These are phyloP conservation scores for Fusarium tupiense DNA, from an alignment of 2,329 filamentous ascomycete genomes.

Conservation along the genomic window DNA sequence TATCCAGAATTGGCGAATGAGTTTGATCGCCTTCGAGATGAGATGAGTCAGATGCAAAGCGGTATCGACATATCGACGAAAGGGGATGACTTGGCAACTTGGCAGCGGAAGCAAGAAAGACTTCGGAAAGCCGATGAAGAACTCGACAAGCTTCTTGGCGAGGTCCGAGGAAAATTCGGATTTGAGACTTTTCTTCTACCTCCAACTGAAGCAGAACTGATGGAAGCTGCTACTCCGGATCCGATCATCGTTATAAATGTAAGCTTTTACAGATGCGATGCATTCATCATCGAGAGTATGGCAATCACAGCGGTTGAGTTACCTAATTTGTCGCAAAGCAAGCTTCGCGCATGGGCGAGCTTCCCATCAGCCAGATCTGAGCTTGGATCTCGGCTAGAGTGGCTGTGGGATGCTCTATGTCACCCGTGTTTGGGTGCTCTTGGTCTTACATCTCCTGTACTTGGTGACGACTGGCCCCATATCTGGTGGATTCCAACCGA, in stretches of 20 bases:
- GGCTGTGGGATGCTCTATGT: neutral
- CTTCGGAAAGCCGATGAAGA: neutral
- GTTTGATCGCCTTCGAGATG: neutral
- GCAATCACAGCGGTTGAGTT: neutral
- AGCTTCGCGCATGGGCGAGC: neutral
- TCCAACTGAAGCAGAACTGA: neutral
- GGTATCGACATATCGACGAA: fast-evolving
- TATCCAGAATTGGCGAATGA: neutral
- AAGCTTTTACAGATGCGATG: neutral
- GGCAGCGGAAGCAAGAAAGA: neutral
- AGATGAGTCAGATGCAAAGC: neutral
- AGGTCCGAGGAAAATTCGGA: neutral
- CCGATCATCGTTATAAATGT: neutral
- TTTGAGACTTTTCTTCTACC: neutral
- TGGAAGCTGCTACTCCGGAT: neutral
- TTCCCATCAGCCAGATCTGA: neutral
- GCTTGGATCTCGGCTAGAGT: neutral
- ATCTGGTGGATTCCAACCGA: neutral
- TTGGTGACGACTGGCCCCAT: neutral
- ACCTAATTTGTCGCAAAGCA: neutral
- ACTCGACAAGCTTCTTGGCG: fast-evolving
- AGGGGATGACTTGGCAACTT: fast-evolving
- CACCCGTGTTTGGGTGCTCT: fast-evolving
- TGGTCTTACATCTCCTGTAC: neutral
- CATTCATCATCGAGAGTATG: neutral